A percentile compares a stretch with the other conserved stretches of the same genome.
Conservation (phyloP, 345 rosid species). For the Clausena lansium region DNA sequence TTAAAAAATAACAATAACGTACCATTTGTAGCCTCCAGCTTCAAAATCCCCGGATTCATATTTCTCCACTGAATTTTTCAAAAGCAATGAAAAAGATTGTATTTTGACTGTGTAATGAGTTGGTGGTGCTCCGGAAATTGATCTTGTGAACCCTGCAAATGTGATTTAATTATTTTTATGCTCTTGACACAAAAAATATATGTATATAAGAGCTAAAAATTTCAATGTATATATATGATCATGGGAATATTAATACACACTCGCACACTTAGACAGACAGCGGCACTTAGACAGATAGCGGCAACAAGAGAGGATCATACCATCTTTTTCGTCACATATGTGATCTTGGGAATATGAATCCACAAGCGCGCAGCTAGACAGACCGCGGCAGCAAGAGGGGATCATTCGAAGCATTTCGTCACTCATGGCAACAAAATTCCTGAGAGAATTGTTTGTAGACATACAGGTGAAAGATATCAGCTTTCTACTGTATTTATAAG, state of each 20-base stretch:
- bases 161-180: not conserved
- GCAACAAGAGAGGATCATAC: too few relatives aligned
- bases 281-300: too few relatives aligned
- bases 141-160: slow-evolving; percentile 37
- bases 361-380: too few relatives aligned
- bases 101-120: slow-evolving; percentile 53
- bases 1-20: slow-evolving; percentile 11
- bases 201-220: too few relatives aligned
- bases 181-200: not conserved
- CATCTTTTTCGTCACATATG: not conserved
- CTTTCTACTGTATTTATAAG: not conserved
- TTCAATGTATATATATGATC: not conserved
- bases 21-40: slow-evolving; percentile 84
- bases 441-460: not conserved
- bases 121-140: slow-evolving; percentile 53
- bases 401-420: slow-evolving; percentile 12
- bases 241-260: too few relatives aligned
- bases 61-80: slow-evolving; percentile 42
- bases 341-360: not conserved
- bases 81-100: slow-evolving; percentile 45
- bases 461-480: not conserved
- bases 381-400: not conserved
- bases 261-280: too few relatives aligned
- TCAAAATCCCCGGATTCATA: slow-evolving; percentile 64
- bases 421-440: slow-evolving; percentile 24